phyloP scores from a whole-genome alignment of 2,329 filamentous ascomycete species.

The Penicillium frequentans region DNA sequence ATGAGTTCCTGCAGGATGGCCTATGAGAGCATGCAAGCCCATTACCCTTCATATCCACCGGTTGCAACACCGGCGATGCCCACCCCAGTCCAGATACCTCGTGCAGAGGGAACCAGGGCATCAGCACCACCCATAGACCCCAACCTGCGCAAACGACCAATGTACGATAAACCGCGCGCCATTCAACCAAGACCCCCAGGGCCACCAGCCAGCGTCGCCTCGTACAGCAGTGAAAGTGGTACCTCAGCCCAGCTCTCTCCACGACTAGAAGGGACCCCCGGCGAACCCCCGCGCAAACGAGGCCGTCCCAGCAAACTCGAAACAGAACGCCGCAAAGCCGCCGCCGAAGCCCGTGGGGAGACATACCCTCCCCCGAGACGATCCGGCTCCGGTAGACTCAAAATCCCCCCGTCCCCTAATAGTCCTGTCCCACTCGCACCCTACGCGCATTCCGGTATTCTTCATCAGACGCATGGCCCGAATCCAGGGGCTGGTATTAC shows the following conservation, averaged over 20 bases:
- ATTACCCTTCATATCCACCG: constrained; percentile 1
- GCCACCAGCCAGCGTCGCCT: constrained; percentile 32
- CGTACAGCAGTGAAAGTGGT: constrained; percentile 35
- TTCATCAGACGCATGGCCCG: constrained; percentile 1
- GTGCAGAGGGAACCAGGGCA: constrained; percentile 22
- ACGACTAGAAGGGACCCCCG: constrained; percentile 27
- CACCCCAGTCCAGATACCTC: constrained; percentile 17
- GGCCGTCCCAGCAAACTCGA: constrained; percentile 46
- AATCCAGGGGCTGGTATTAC: background rate
- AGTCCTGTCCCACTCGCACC: constrained; percentile 28
- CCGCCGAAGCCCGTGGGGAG: constrained; percentile 41
- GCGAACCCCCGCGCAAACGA: constrained; percentile 41
- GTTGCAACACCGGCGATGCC: background rate
- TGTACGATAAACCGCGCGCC: constrained; percentile 36
- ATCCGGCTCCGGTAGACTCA: constrained; percentile 25
- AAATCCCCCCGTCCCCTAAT: constrained; percentile 30
- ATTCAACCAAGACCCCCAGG: constrained; percentile 43
- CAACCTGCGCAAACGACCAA: constrained; percentile 32
- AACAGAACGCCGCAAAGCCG: constrained; percentile 38
- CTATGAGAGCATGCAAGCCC: constrained; percentile 35
- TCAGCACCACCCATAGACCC: constrained; percentile 26
- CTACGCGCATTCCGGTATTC: constrained; percentile 9
- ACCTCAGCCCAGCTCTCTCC: constrained; percentile 37
- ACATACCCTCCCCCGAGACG: constrained; percentile 37
- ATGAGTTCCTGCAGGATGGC: constrained; percentile 40